A percentile compares a stretch with the other conserved stretches of the same genome.
Conservation (phyloP, 1,139 yeast genomes). For the Suhomyces coccinellae region DNA sequence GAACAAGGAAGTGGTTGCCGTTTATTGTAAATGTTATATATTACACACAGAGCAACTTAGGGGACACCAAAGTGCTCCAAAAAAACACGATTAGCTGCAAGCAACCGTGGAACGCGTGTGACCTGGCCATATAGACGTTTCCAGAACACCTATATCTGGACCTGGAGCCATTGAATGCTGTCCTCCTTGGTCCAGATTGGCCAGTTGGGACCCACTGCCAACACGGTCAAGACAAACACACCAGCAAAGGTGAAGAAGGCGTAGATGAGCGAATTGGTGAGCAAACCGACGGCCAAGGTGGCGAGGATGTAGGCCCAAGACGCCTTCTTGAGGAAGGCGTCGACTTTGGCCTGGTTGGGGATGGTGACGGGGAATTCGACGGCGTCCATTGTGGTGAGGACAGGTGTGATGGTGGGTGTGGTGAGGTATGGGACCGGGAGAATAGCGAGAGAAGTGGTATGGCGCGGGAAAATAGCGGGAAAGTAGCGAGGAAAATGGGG, state of each 20-base stretch:
- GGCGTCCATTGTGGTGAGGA: slow-evolving; percentile 14
- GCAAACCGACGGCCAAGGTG: slow-evolving; percentile 48
- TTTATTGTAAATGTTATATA: not conserved
- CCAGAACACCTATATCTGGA: slow-evolving; percentile 8
- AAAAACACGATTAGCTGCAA: not conserved
- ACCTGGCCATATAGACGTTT: not conserved
- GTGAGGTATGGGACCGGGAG: not conserved
- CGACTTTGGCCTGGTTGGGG: slow-evolving; percentile 50
- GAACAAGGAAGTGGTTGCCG: not conserved
- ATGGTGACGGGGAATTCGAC: slow-evolving; percentile 64
- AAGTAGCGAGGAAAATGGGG: not conserved
- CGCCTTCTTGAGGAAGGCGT: slow-evolving; percentile 22
- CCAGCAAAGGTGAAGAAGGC: slow-evolving; percentile 39
- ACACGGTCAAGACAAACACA: slow-evolving; percentile 33
- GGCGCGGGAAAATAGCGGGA: not conserved
- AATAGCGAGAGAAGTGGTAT: not conserved
- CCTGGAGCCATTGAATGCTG: slow-evolving; percentile 19
- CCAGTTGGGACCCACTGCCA: slow-evolving; percentile 57
- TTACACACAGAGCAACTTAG: not conserved
- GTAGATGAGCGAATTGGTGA: slow-evolving; percentile 38
- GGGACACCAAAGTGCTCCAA: not conserved
- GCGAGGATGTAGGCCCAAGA: slow-evolving; percentile 27
- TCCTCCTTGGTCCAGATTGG: slow-evolving; percentile 42
- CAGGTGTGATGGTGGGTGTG: not conserved
- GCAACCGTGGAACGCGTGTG: not conserved